Base-by-base conservation (phyloP, 2,329 filamentous ascomycete species). In the Xylaria sp. region DNA sequence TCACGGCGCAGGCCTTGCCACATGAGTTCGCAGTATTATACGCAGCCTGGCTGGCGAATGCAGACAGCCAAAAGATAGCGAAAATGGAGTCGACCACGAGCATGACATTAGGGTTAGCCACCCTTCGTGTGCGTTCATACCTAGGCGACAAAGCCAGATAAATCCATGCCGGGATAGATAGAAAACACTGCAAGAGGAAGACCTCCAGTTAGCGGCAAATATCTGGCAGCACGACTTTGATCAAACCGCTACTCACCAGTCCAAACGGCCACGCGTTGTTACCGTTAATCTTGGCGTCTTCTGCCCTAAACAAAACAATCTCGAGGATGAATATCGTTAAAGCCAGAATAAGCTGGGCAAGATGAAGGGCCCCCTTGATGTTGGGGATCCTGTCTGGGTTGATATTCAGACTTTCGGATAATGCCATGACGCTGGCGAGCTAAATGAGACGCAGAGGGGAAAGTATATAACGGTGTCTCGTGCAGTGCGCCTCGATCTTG, bases 91-190 rank as follows among this genome's bases (percentile, higher is more conserved):
- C 89, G 38, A 90, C 81, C 9, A 79, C 80, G 28, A 88, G 80
- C 83, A 92, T 88, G 68, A 83, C 89, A 72, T 88, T 86, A 2
- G 89, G 88, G 67, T 90, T 82, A 59, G 89, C 89, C 62, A 89
- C 83, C 70, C 83, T 87, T 63, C 87, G 84, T 4, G 89, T 89
- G 70, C 89, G 85, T 57, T 85, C 83, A 77, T 88, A 91, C 62
- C 89, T 84, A 49, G 89, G 89, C 3, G 88, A 86, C 84, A 90
- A 88, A 73, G 87, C 84, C 58, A 91, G 83, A 79, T 88, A 92
- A 68, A 92, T 84, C 82, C 89, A 89, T 53, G 88, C 87, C 0
- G 88, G 88, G 56, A 90, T 82, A 17, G 86, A 86, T 38, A 92
- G 79, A 80, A 91, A 91, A 79, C 87, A 90, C 89, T 92, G 67